Percentiles rank a stretch among this genome's conserved stretches.
phyloP scores from a whole-genome alignment of 768 basidiomycete species.

The Jaapia argillacea region DNA sequence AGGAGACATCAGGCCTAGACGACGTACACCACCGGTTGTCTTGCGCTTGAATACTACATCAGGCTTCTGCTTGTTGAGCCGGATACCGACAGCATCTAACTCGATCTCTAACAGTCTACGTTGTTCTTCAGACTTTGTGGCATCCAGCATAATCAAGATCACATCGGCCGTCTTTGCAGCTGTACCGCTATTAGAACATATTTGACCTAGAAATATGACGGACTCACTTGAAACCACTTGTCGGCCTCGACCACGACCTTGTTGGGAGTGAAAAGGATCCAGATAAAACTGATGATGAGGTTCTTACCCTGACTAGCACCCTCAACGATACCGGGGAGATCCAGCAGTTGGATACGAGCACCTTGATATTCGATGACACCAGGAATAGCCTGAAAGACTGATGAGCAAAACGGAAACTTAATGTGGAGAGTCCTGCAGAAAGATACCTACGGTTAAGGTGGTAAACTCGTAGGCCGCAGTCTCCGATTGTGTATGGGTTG shows the following conservation, averaged over 20 bases:
- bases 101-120: constrained; percentile 82
- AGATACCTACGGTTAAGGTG: constrained; percentile 58
- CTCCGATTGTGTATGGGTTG: constrained; percentile 84
- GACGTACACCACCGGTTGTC: constrained; percentile 80
- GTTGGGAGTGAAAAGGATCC: background rate
- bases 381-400: constrained; percentile 67
- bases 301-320: constrained; percentile 68
- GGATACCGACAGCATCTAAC: constrained; percentile 92
- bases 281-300: background rate
- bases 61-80: constrained; percentile 82
- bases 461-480: constrained; percentile 95
- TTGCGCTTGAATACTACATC: constrained; percentile 94
- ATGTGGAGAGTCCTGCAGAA: background rate
- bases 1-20: background rate
- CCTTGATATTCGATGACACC: constrained; percentile 97
- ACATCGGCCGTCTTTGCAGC: constrained; percentile 89
- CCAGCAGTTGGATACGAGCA: constrained; percentile 85
- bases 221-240: constrained; percentile 83
- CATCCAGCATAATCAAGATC: constrained; percentile 88
- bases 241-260: constrained; percentile 82
- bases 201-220: constrained; percentile 7
- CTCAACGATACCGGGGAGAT: constrained; percentile 94
- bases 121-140: constrained; percentile 91
- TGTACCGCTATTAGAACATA: constrained; percentile 26
- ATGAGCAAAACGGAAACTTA: constrained; percentile 1